Evolutionary conservation across 1,284 basidiomycete genomes (phyloP), one percentile per base, ranked within the genome.

Genomic region (Trametes versicolor): DNA sequence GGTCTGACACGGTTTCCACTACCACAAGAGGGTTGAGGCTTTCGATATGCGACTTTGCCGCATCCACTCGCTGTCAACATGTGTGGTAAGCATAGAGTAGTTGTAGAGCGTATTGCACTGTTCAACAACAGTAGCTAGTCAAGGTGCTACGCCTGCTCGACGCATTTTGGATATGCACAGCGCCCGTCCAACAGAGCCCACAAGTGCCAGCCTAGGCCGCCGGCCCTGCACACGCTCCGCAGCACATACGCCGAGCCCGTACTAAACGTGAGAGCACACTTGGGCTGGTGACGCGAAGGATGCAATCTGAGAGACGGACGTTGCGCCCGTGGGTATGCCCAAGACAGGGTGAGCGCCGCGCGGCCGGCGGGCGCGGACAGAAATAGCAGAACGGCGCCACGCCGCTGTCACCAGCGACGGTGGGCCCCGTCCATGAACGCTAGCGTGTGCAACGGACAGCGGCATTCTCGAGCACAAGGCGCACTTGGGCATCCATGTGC

Each of bases 1-100:
- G 67, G 67, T 85, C 78, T 23, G 90, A 82, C 53, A 91, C 74
- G 15, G 88, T 88, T 69, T 92, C 85, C 65, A 99, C 86, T 47
- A 85, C 83, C 68, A 99, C 97, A 53, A 97, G 89, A 43, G 97
- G 96, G 75, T 99, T 99, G 50, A 99, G 84, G 62, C 89, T 91
- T 75, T 94, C 90, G 62, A 99, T 92, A 72, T 95, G 88, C 17
- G 88, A 80, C 75, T 92, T 92, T 29, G 95, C 95, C 48, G 89
- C 94, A 66, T 92, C 87, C 29, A 95, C 92, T 74, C 93, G 86
- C 96, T 98, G 78, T 64, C 69, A 67, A 63, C 67, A 15, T 58
- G 29, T 15, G 59, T 37, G n/a, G 59, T 70, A 49, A 69, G 65
- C 47, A 25, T 17, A 37, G 41, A 43, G 13, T 15, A 27, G 36